These are phyloP conservation scores for Talaromyces sp. DNA, from an alignment of 2,329 filamentous ascomycete species.

Conservation along the genomic window DNA sequence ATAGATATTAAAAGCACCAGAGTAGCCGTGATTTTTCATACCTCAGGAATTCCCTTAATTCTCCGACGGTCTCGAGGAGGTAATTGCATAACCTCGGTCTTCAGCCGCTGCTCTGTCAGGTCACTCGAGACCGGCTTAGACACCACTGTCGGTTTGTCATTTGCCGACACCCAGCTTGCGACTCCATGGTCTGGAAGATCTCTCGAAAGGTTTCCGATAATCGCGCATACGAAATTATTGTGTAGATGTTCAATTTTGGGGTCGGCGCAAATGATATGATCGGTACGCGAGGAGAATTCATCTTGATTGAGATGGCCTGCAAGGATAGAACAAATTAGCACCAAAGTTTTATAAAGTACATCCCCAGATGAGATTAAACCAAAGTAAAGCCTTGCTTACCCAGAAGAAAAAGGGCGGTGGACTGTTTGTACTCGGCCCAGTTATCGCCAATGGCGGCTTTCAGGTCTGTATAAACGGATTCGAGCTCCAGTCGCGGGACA, in stretches of 20 bases:
- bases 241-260: conserved; percentile 53
- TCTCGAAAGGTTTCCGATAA: conserved; percentile 54
- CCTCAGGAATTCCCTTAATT: conserved; percentile 49
- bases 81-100: conserved; percentile 59
- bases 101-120: conserved; percentile 57
- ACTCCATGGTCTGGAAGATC: conserved; percentile 58
- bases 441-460: conserved; percentile 55
- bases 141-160: conserved; percentile 45
- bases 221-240: conserved; percentile 55
- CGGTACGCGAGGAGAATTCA: conserved; percentile 53
- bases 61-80: conserved; percentile 55
- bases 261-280: conserved; percentile 49
- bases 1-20: too few species aligned
- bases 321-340: conserved; percentile 1
- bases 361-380: neutral
- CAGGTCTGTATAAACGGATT: conserved; percentile 57
- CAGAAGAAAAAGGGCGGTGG: conserved; percentile 51
- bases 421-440: conserved; percentile 56
- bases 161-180: conserved; percentile 59
- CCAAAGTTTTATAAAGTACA: neutral
- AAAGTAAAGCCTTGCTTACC: conserved; percentile 34
- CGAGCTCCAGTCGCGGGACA: conserved; percentile 57
- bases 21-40: conserved; percentile 19
- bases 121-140: conserved; percentile 51
- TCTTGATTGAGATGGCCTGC: conserved; percentile 55